These are phyloP conservation scores for Linnemannia zychae DNA, from an alignment of 192 early-diverging fungal genomes.

Conservation along the genomic window DNA sequence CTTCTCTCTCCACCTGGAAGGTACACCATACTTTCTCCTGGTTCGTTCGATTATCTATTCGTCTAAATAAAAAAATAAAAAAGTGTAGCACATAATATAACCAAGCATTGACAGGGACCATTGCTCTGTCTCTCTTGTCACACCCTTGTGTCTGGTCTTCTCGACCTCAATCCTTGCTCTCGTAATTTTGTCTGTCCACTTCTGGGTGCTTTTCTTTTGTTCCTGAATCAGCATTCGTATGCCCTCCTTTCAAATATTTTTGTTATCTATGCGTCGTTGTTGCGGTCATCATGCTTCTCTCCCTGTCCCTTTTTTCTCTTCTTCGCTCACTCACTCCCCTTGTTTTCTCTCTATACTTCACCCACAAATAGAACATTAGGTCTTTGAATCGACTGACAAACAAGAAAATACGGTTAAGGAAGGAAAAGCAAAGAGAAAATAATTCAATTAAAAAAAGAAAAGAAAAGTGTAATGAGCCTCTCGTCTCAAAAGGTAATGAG, in stretches of 20 bases:
- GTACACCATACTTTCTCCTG: neutral
- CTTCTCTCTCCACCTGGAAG: neutral
- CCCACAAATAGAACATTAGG: conserved; percentile 1
- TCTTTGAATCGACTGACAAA: neutral
- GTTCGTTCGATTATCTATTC: neutral
- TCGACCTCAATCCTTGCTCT: neutral
- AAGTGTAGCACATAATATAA: conserved; percentile 4
- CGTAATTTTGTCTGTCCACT: neutral
- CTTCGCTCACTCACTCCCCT: neutral
- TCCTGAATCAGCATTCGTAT: neutral
- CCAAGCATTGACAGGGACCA: neutral
- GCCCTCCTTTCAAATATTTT: neutral
- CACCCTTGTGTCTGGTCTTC: conserved; percentile 1
- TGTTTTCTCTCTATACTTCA: neutral
- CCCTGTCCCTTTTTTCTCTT: neutral
- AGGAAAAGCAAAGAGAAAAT: neutral
- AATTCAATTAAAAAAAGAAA: neutral
- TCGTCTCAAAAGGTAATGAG: neutral
- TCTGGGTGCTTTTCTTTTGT: neutral
- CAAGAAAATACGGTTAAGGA: neutral
- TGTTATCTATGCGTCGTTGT: neutral
- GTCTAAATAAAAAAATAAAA: too few species aligned
- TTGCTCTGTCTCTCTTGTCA: neutral
- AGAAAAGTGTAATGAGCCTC: neutral
- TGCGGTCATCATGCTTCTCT: neutral